Base-by-base conservation (phyloP, 208 protist genomes). In the Leishmania martiniquensis region DNA sequence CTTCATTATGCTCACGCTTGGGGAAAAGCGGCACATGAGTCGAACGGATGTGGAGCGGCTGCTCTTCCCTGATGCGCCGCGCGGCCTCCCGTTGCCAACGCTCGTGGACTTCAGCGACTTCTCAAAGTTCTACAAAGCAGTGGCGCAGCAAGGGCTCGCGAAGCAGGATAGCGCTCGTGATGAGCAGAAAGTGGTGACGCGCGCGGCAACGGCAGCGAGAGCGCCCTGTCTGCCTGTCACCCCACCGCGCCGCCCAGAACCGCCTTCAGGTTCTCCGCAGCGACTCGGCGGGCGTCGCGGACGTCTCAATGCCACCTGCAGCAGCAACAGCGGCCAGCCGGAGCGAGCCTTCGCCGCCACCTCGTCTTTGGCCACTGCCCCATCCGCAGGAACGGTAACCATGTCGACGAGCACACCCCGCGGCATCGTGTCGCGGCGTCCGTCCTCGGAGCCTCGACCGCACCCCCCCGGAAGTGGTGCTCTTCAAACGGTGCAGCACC, bases 91-190 rank as follows among this genome's bases (percentile, higher is more conserved):
- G 57, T 73, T 86, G 54, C 88, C 90, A 12, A 76, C 75, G 55
- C 52, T 92, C 32, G 84, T 94, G 1, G 88, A 94, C 77, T 94
- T 94, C 79, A 90, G 86, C 74, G 90, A 92, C 77, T 92, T 94
- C 65, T 82, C 79, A 20, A 92, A 85, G 81, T 92, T 94, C 72
- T 90, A 87, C 80, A 89, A 88, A 75, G 74, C 77, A 15, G 76
- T 93, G 42, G 89, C 89, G 29, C 63, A 88, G 79, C 78, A 82
- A 66, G 87, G 91, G 59, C 60, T 90, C 62, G 66, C 75, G 66
- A 84, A 79, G 78, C 79, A 88, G 52, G 84, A 87, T 72, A 59
- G 37, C 59, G 66, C 63, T 60, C 84, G 85, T 68, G 79, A 81
- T 55, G 55, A 72, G 62, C 78, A 79, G 44, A 73, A 59, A 20